Base-by-base conservation (phyloP, 2,329 filamentous ascomycete species). In the Pseudogymnoascus sp. region DNA sequence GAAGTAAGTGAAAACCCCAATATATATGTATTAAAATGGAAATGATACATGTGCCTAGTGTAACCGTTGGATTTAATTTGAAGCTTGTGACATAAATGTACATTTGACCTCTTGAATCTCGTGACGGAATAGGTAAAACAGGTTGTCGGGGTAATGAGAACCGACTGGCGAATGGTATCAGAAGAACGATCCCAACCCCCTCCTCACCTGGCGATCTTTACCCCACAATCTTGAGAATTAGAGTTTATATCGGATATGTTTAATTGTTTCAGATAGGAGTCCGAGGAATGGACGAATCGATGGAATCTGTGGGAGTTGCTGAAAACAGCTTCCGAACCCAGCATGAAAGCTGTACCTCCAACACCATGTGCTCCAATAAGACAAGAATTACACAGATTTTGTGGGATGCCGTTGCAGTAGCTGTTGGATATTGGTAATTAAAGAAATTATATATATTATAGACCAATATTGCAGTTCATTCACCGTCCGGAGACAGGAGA, bases 91-190 rank as follows among this genome's bases (percentile, higher is more conserved):
- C 49, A 56, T 56, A 56, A 34, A 36, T 56, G 28, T 36, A 34
- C 49, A 56, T 56, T 56, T 56, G 49, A 56, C 49, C 28, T 56
- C n/a, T 46, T 56, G 28, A 18, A 56, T 56, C 49, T 56, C 16
- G 49, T 56, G 49, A 56, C 49, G 49, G 28, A 56, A 56, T 21
- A n/a, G 28, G 28, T 16, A 56, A 36, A 56, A 56, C 49, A 56
- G 28, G 49, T 56, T 56, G 49, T 36, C 28, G 49, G 49, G 49
- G 49, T 56, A 56, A 56, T 56, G 49, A 56, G 28, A 56, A 14
- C 49, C 49, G 49, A 56, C 28, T 21, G 28, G 28, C 49, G 49
- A 56, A 56, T 56, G 49, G 49, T 56, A 36, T 56, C 28, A 56
- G 49, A 34, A 56, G 25, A 16, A 53, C 14, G 28, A 56, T 4